Conservation (phyloP, 2,329 filamentous ascomycete genomes). For the Fusarium xylarioides region DNA sequence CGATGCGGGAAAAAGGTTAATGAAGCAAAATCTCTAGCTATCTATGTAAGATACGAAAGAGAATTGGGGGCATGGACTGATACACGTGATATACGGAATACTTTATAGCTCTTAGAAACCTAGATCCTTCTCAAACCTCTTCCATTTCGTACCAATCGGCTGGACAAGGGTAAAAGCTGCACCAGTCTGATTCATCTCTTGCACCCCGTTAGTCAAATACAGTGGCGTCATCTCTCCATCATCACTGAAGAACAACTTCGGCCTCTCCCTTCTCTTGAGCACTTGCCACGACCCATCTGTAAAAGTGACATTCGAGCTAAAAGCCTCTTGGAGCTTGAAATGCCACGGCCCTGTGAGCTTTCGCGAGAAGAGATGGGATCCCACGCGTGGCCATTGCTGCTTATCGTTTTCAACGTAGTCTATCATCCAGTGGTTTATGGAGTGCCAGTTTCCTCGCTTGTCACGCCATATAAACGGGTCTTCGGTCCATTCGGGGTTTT, state of each 20-base stretch:
- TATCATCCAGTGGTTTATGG: conserved; percentile 46
- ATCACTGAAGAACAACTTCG: conserved; percentile 58
- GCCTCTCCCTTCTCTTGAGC: conserved; percentile 56
- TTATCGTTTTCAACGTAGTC: conserved; percentile 40
- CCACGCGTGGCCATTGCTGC: conserved; percentile 43
- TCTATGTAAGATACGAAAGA: too few species aligned
- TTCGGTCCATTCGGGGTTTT: conserved; percentile 36
- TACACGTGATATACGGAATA: too few species aligned
- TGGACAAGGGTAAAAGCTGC: conserved; percentile 25
- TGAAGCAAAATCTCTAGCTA: too few species aligned
- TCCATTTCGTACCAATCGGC: conserved; percentile 25
- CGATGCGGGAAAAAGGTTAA: too few species aligned
- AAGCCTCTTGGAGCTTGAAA: conserved; percentile 42
- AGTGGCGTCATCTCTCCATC: conserved; percentile 54
- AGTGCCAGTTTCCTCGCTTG: conserved; percentile 46
- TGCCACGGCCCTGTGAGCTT: conserved; percentile 44
- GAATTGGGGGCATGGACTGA: too few species aligned
- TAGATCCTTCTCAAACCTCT: conserved; percentile 8
- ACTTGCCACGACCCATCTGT: conserved; percentile 52
- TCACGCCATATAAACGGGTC: conserved; percentile 49
- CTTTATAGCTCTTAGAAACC: background rate
- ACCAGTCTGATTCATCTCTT: conserved; percentile 44
- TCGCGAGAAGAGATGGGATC: conserved; percentile 43
- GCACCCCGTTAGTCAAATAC: conserved; percentile 58
- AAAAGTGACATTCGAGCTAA: conserved; percentile 43